phyloP scores from a whole-genome alignment of 2,329 filamentous ascomycete genomes.

The Paecilomyces variotii region DNA sequence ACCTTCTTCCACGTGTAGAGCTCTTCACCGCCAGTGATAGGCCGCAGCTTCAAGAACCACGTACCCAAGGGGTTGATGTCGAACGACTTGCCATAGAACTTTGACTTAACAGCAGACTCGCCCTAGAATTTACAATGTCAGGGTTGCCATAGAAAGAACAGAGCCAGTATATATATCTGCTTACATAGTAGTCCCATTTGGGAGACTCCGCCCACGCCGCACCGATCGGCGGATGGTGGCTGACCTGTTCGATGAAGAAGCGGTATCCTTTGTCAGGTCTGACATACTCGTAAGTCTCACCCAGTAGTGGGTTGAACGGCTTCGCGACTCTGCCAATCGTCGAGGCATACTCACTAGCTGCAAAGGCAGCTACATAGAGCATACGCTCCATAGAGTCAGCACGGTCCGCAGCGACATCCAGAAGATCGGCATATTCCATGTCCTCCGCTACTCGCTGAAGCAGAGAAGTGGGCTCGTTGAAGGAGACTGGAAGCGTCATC shows the following conservation, averaged over 20 bases:
- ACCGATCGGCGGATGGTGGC: conserved; percentile 90
- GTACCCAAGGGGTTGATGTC: conserved; percentile 94
- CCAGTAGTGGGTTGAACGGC: conserved; percentile 92
- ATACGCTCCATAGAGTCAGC: conserved; percentile 82
- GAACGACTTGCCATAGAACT: conserved; percentile 96
- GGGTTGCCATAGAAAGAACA: conserved; percentile 2
- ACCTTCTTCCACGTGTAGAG: conserved; percentile 99
- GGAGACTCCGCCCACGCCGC: conserved; percentile 88
- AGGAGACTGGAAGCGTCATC: conserved; percentile 96
- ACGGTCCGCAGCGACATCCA: conserved; percentile 81
- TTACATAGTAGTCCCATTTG: conserved; percentile 83
- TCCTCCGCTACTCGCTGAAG: conserved; percentile 93
- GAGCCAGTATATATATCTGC: conserved; percentile 8
- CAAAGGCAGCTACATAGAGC: conserved; percentile 91
- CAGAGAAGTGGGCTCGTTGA: conserved; percentile 95
- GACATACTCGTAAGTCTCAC: conserved; percentile 95
- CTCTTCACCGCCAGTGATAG: conserved; percentile 67
- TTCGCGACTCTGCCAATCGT: conserved; percentile 96
- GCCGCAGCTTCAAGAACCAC: conserved; percentile 86
- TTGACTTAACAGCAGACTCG: conserved; percentile 89
- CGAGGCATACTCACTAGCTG: conserved; percentile 91
- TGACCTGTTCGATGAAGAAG: conserved; percentile 97
- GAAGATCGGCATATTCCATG: conserved; percentile 92
- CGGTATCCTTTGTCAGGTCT: conserved; percentile 94
- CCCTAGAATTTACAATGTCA: conserved; percentile 46